Percentiles rank a stretch among this genome's conserved stretches.
These are phyloP conservation scores for Ascochyta clinopodiicola DNA, from an alignment of 2,329 filamentous ascomycete species.

Conservation along the genomic window DNA sequence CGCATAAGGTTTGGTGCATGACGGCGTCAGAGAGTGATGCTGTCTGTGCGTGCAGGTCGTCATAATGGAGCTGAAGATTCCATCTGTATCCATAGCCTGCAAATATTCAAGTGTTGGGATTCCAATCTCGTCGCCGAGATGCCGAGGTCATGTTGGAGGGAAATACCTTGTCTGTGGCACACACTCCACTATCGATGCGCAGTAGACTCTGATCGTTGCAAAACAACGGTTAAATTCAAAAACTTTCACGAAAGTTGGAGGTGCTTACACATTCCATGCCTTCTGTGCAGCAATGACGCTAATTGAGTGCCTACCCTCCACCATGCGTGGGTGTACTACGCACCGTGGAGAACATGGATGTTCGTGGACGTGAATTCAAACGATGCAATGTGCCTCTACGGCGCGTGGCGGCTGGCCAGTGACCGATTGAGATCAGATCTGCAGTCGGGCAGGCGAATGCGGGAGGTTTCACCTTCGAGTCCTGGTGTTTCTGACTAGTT, in stretches of 20 bases:
- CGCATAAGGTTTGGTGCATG: slow-evolving; percentile 9
- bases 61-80: slow-evolving; percentile 1
- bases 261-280: too few species aligned
- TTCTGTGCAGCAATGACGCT: too few species aligned
- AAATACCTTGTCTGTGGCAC: neutral
- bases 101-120: slow-evolving; percentile 1
- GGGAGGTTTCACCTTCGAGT: neutral
- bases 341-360: too few species aligned
- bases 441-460: neutral
- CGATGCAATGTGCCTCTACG: neutral
- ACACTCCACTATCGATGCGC: too few species aligned
- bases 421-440: neutral
- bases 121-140: neutral
- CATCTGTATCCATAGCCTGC: neutral
- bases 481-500: neutral
- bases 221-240: too few species aligned
- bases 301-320: too few species aligned
- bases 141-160: neutral
- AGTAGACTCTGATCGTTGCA: too few species aligned
- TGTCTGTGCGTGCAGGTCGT: slow-evolving; percentile 6
- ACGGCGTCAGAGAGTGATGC: neutral
- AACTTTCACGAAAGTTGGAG: too few species aligned
- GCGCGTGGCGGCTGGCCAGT: too few species aligned
- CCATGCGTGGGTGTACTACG: too few species aligned
- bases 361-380: too few species aligned